These are phyloP conservation scores for Aeschynomene evenia DNA, from an alignment of 306 rosid species.

Conservation along the genomic window DNA sequence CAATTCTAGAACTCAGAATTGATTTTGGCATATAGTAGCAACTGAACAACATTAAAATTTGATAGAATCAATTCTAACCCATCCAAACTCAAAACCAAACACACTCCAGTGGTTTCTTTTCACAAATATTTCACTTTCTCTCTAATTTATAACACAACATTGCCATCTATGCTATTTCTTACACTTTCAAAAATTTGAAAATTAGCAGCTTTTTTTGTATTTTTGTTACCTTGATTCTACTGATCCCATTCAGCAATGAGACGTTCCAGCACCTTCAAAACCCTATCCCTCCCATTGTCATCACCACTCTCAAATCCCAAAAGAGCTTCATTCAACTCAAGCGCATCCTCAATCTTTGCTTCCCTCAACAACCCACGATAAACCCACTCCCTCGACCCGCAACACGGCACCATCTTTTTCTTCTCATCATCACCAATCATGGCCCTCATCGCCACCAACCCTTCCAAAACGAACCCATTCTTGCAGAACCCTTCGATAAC, in stretches of 20 bases:
- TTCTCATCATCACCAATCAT: conserved; percentile 29
- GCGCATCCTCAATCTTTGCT: conserved; percentile 56
- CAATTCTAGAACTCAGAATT: too few relatives aligned
- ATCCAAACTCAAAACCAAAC: too few relatives aligned
- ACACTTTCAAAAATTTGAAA: background rate
- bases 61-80: too few relatives aligned
- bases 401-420: conserved; percentile 10
- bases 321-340: conserved; percentile 41
- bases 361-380: conserved; percentile 52
- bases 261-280: conserved; percentile 39
- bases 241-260: conserved; percentile 45
- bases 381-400: conserved; percentile 28
- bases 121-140: too few relatives aligned
- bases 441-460: conserved; percentile 48
- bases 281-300: conserved; percentile 22
- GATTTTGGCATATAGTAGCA: too few relatives aligned
- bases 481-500: conserved; percentile 47
- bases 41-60: too few relatives aligned
- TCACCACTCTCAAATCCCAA: conserved; percentile 10
- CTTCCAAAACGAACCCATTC: conserved; percentile 48
- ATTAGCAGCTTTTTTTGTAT: too few relatives aligned
- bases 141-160: too few relatives aligned
- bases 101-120: too few relatives aligned
- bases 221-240: conserved; percentile 31
- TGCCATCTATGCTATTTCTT: too few relatives aligned